phyloP scores from a whole-genome alignment of 257 asterid genomes.

The Solanum sitiens region DNA sequence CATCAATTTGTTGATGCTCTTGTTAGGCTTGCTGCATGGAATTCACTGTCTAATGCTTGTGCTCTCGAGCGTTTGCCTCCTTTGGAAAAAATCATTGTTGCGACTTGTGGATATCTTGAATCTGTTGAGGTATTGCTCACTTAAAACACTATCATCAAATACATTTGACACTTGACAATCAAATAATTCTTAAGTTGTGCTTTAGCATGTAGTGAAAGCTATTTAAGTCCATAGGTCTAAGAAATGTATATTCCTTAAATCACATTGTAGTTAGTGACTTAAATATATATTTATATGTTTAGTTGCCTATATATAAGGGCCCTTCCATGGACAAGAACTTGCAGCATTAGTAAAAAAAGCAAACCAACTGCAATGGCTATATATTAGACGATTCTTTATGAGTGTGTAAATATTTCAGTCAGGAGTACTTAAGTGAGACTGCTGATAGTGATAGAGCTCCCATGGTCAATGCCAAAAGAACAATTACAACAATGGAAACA shows the following conservation, averaged over 20 bases:
- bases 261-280: no score
- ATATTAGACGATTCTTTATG: no score
- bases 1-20: constrained; percentile 63
- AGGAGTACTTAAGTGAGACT: constrained; percentile 36
- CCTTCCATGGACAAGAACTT: no score
- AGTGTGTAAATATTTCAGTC: background rate
- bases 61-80: constrained; percentile 78
- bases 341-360: no score
- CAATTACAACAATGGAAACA: constrained; percentile 90
- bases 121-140: constrained; percentile 41
- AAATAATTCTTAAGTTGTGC: no score
- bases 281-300: no score
- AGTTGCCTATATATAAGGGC: no score
- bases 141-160: background rate
- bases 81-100: constrained; percentile 32
- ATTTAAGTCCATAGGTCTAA: no score
- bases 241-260: no score
- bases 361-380: no score
- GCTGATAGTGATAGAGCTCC: constrained; percentile 41
- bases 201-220: no score
- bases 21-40: constrained; percentile 33
- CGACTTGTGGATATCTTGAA: constrained; percentile 46
- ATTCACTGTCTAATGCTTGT: constrained; percentile 18
- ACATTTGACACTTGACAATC: background rate
- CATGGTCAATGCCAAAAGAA: constrained; percentile 95